These are phyloP conservation scores for Verbascum thapsus DNA, from an alignment of 257 asterid species.

Conservation along the genomic window DNA sequence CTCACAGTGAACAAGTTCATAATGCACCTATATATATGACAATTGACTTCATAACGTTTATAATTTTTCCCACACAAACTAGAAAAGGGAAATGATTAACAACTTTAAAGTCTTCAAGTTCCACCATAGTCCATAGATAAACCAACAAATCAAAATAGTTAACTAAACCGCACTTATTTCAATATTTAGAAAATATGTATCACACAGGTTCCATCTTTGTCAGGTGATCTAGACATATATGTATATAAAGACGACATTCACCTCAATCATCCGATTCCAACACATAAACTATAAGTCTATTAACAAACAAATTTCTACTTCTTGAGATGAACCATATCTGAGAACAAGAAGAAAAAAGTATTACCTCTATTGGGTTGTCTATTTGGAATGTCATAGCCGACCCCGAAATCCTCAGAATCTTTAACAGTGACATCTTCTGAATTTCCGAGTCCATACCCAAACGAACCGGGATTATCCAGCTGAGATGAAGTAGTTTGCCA, in stretches of 20 bases:
- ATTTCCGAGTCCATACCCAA: constrained; percentile 49
- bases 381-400: constrained; percentile 51
- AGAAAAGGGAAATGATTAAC: not conserved
- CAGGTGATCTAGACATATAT: constrained; percentile 18
- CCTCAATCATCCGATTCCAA: constrained; percentile 22
- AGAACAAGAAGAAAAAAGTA: constrained; percentile 17
- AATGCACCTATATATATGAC: constrained; percentile 13
- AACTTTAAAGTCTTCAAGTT: constrained; percentile 4
- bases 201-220: not conserved
- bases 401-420: constrained; percentile 56
- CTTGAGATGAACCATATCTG: constrained; percentile 5
- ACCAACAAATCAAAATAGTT: not conserved
- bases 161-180: constrained; percentile 7
- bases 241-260: constrained; percentile 13
- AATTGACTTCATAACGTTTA: not conserved
- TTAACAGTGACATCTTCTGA: constrained; percentile 46
- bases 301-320: constrained; percentile 13
- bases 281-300: not conserved
- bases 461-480: constrained; percentile 45
- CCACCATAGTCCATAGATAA: not conserved
- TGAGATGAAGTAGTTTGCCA: constrained; percentile 59
- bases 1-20: constrained; percentile 1
- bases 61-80: constrained; percentile 9
- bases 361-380: constrained; percentile 67
- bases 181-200: not conserved